Conservation (phyloP, 148 eudicot species). For the Persicaria tinctoria region DNA sequence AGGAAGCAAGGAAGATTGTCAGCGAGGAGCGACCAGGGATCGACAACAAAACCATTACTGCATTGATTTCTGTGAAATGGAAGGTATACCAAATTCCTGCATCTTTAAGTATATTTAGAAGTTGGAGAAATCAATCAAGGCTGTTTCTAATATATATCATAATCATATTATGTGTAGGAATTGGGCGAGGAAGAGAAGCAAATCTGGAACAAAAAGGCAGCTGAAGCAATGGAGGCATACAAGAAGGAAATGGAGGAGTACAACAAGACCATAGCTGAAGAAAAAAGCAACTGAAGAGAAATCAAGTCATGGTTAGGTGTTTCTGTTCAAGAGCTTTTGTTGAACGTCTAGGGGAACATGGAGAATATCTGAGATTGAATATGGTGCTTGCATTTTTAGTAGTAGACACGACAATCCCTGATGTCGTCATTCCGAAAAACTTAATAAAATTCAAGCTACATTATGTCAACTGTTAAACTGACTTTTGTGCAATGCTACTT, state of each 20-base stretch:
- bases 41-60: slow-evolving; percentile 52
- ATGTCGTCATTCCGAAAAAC: too few relatives aligned
- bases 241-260: slow-evolving; percentile 79
- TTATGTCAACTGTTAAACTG: too few relatives aligned
- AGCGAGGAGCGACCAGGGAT: slow-evolving; percentile 58
- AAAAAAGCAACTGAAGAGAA: background rate
- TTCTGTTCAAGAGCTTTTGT: slow-evolving; percentile 40
- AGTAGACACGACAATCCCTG: too few relatives aligned
- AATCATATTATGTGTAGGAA: slow-evolving; percentile 34
- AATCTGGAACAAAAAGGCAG: slow-evolving; percentile 68
- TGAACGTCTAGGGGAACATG: slow-evolving; percentile 32
- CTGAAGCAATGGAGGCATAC: slow-evolving; percentile 69
- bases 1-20: slow-evolving; percentile 67
- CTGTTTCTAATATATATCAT: background rate
- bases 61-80: slow-evolving; percentile 81
- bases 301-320: background rate
- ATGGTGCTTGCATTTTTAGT: background rate
- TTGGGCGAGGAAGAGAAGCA: slow-evolving; percentile 60
- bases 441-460: too few relatives aligned
- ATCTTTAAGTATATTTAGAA: background rate
- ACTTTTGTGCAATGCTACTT: too few relatives aligned
- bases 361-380: background rate
- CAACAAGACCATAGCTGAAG: slow-evolving; percentile 35
- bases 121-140: background rate
- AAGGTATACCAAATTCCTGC: slow-evolving; percentile 35